Base-by-base conservation (phyloP, 1,284 basidiomycete species). In the Schizopora paradoxa region DNA sequence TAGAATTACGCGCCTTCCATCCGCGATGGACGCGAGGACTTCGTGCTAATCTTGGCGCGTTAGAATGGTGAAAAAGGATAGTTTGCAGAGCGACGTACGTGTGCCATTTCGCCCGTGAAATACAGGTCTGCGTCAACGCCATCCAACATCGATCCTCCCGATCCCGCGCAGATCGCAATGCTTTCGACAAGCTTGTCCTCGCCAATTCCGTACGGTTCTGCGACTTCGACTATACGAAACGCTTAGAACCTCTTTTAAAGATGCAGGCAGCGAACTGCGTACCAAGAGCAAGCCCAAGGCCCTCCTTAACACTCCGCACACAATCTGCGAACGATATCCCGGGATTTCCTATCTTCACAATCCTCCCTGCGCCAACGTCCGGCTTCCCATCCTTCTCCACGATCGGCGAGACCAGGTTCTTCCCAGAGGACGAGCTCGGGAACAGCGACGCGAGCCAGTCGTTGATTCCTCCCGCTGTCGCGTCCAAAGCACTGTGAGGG, bases 81-180 rank as follows among this genome's bases (percentile, higher is more conserved):
- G 33, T 19, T 27, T 28, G 8, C 23, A 40, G 25, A 13, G 7
- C 49, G 41, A 63, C 82, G 51, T 64, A 90, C 88, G 65, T 94
- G 91, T 21, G 75, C 64, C 89, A 94, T 91, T 64, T 94, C 91
- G n/a, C 91, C 91, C 1, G 91, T 95, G 56, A 91, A 74, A 61
- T 88, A 88, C 21, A 91, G 74, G 61, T 94, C 89, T 33, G 89
- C 89, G 26, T 77, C 66, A 45, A 77, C 72, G 40, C 77, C 82
- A 32, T 72, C 62, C 31, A 95, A 73, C 63, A 91, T 70, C 34
- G 82, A 82, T 1, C 77, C 86, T 41, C 90, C 91, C 18, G 85
- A 82, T 22, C 91, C 91, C 25, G 90, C 91, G 62, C 91, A 93
- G 47, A 95, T 82, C 37, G 87, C 90, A 47, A 93, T 75, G 22